Base-by-base conservation (phyloP, 192 early-diverging fungal species). In the Polychytrium aggregatum region DNA sequence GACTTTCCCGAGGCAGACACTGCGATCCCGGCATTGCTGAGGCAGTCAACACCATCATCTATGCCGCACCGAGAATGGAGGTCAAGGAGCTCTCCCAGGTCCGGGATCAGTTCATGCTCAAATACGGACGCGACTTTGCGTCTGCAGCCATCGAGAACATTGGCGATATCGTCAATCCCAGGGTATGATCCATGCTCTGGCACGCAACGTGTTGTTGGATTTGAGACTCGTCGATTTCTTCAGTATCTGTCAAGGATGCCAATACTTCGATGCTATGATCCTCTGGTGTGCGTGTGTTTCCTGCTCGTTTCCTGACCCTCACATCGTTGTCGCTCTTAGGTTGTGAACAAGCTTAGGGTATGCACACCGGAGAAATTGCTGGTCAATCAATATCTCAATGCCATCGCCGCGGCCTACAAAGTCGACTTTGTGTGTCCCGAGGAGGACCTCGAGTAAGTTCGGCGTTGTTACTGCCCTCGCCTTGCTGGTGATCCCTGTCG, bases 1-100 rank as follows among this genome's bases (percentile, higher is more conserved):
- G 30, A 52, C 10, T 36, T 17, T 4, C 35, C 14, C 13, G 10
- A 11, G 6, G 40, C 51, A 81, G 85, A 37, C 62, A 70, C 9
- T 84, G 83, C 52, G 92, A 98, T 59, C 68, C 74, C 1, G 79
- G 79, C 22, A 86, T 98, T 28, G 59, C 64, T 16, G 92, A 92
- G 53, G 87, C 92, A 7, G 87, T 96, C 0, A 78, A 84, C 35
- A 89, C 90, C 0, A 63, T 98, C 42, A 83, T 93, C 22, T 98
- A 90, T 65, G 85, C 92, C n/a, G 84, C 92, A 22, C 73, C 88
- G 0, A 68, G 92, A 29, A 61, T 79, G 20, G 86, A 92, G 46
- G 85, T 88, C 38, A 82, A 86, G 50, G 95, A 98, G 48, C 74
- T 98, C 18, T 54, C 37, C 34, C 39, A 50, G 44, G 53, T 62